phyloP scores from a whole-genome alignment of 169 alveolate species.

The Eimeria falciformis region DNA sequence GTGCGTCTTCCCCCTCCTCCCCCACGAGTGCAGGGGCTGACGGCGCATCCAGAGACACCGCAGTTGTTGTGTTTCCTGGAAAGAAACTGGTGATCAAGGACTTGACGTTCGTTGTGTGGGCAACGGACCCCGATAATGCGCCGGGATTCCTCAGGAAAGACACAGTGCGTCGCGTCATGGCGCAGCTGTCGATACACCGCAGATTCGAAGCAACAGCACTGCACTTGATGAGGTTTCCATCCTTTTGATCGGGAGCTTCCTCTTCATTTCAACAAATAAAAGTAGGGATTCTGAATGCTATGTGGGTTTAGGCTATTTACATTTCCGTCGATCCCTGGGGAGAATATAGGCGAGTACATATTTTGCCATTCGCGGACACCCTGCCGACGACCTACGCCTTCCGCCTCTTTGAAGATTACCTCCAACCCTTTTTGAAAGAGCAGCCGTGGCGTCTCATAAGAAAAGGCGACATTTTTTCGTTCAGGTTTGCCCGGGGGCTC shows the following conservation, averaged over 20 bases:
- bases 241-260: not conserved
- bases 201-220: too few relatives aligned
- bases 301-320: slow-evolving; percentile 84
- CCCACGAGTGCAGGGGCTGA: slow-evolving; percentile 41
- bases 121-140: slow-evolving; percentile 76
- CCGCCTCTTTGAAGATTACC: slow-evolving; percentile 82
- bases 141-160: slow-evolving; percentile 78
- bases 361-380: slow-evolving; percentile 85
- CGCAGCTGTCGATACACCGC: too few relatives aligned
- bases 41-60: slow-evolving; percentile 37
- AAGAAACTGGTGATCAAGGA: slow-evolving; percentile 73
- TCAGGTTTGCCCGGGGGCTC: slow-evolving; percentile 74
- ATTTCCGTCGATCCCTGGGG: slow-evolving; percentile 85
- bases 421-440: slow-evolving; percentile 82
- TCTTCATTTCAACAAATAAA: not conserved
- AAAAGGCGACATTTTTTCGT: slow-evolving; percentile 82
- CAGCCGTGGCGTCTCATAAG: slow-evolving; percentile 78
- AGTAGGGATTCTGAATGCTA: too few relatives aligned
- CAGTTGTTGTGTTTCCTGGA: slow-evolving; percentile 77
- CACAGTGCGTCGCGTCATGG: slow-evolving; percentile 77
- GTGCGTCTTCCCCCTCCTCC: slow-evolving; percentile 3
- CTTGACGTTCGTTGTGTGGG: slow-evolving; percentile 79
- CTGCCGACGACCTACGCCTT: slow-evolving; percentile 83
- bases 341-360: slow-evolving; percentile 80
- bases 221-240: too few relatives aligned